Evolutionary conservation across 2,329 filamentous ascomycete species (phyloP).

Genomic region (Fusarium compactum): DNA sequence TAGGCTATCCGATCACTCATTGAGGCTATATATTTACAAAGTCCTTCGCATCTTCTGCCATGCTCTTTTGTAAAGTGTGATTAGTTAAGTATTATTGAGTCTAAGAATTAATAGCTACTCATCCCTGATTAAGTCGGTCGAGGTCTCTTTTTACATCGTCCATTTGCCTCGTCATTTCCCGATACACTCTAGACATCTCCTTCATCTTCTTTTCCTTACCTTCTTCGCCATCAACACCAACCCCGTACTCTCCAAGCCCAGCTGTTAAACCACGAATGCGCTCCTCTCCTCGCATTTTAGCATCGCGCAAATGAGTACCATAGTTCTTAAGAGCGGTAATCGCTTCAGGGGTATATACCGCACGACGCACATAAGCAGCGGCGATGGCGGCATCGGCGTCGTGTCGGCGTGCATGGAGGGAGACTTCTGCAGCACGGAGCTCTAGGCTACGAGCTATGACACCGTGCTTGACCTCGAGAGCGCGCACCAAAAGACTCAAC

Average conservation of each 20-base stretch:
- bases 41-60: background rate
- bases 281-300: slow-evolving; percentile 60
- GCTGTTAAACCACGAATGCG: slow-evolving; percentile 55
- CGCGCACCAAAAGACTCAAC: slow-evolving; percentile 59
- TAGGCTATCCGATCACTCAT: background rate
- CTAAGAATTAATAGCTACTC: slow-evolving; percentile 10
- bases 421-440: slow-evolving; percentile 61
- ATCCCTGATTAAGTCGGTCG: slow-evolving; percentile 50
- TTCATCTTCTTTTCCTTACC: slow-evolving; percentile 63
- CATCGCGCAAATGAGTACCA: slow-evolving; percentile 62
- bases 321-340: slow-evolving; percentile 61
- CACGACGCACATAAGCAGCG: slow-evolving; percentile 51
- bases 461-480: slow-evolving; percentile 68
- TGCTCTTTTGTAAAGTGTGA: slow-evolving; percentile 2
- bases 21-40: background rate
- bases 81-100: background rate
- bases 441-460: slow-evolving; percentile 63
- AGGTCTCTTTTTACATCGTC: slow-evolving; percentile 64
- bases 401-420: slow-evolving; percentile 58
- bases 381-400: slow-evolving; percentile 55
- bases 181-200: slow-evolving; percentile 65
- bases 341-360: slow-evolving; percentile 61
- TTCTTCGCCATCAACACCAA: slow-evolving; percentile 52
- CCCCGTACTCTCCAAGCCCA: slow-evolving; percentile 64
- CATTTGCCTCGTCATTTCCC: slow-evolving; percentile 63